Percentiles rank a stretch among this genome's conserved stretches.
These are phyloP conservation scores for Mariannaea sp. DNA, from an alignment of 2,329 filamentous ascomycete genomes.

Conservation along the genomic window DNA sequence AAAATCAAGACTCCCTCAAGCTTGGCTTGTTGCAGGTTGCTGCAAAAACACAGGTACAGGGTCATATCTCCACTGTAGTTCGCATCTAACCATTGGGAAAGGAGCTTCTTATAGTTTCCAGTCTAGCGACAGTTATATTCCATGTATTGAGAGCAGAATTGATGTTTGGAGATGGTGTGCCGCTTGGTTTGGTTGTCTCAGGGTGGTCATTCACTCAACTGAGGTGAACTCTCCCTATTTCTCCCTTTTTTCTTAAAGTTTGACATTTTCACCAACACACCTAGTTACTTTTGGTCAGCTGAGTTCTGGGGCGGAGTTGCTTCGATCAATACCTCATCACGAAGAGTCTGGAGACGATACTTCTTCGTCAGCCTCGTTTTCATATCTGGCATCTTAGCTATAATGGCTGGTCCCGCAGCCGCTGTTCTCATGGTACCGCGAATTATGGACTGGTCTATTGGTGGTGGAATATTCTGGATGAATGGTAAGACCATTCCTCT, in stretches of 20 bases:
- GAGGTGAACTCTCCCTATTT: not conserved
- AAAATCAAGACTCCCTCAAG: conserved; percentile 7
- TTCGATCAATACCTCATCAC: not conserved
- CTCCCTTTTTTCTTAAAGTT: no score
- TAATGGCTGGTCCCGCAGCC: conserved; percentile 11
- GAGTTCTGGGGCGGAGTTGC: conserved; percentile 9
- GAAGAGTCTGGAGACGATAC: not conserved
- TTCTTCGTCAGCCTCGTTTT: conserved; percentile 6
- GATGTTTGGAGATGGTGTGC: conserved; percentile 10
- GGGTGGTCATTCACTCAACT: conserved; percentile 12
- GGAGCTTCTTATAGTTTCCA: conserved; percentile 20
- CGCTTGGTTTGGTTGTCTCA: conserved; percentile 15
- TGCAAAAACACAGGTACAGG: conserved; percentile 13
- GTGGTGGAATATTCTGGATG: conserved; percentile 16
- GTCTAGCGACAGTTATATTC: conserved; percentile 11
- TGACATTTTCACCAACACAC: not conserved
- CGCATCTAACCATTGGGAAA: not conserved
- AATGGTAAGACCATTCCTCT: conserved; percentile 8
- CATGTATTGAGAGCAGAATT: conserved; percentile 14
- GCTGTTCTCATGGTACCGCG: conserved; percentile 12
- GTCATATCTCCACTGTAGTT: not conserved
- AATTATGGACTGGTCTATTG: conserved; percentile 9
- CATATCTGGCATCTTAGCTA: conserved; percentile 7
- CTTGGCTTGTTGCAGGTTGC: conserved; percentile 16
- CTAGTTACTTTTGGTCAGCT: conserved; percentile 18